Evolutionary conservation across 768 basidiomycete species (phyloP), one percentile per base, ranked within the genome.

Genomic region (Cyathus striatus): DNA sequence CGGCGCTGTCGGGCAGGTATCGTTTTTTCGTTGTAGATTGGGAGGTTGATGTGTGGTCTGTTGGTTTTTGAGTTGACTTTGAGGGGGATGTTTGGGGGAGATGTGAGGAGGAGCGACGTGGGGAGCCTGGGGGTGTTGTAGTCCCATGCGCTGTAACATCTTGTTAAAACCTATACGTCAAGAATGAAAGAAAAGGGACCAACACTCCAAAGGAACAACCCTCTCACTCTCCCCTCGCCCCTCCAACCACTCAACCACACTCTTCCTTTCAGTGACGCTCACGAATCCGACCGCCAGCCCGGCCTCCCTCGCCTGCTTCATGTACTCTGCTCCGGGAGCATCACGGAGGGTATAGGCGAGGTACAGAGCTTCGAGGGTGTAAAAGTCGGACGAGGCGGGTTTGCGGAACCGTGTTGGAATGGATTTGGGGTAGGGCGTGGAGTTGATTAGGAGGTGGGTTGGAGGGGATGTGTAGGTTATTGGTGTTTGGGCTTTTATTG

Each of bases 221-320:
- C 75, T 68, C n/a, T 75, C 72, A 37, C 78, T 71, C 34, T 74
- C 68, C 4, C 57, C 45, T 10, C 62, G 58, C 53, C 66, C 82
- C 52, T 86, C 80, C 34, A 97, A 58, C 81, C 87, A 97, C 40
- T 94, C 92, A 25, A 90, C 79, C 0, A 95, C 81, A 35, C 72
- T 73, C 66, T 88, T 90, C 48, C 93, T 70, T 63, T 96, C 93
- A 2, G 90, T 90, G 24, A 91, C 80, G 51, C 86, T 83, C 27
- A 97, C 90, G 58, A 91, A 76, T 0, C 85, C 84, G 27, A 81
- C 75, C 2, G 78, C 70, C 23, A 92, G 64, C 1, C 89, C 86
- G 33, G 73, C 73, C 54, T 87, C 86, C 42, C 89, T 72, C 2
- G 85, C 83, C 53, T 87, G 83, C 57, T 83, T 86, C 79, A 95